Conservation (phyloP, 345 rosid genomes). For the Euphorbia peplus region DNA sequence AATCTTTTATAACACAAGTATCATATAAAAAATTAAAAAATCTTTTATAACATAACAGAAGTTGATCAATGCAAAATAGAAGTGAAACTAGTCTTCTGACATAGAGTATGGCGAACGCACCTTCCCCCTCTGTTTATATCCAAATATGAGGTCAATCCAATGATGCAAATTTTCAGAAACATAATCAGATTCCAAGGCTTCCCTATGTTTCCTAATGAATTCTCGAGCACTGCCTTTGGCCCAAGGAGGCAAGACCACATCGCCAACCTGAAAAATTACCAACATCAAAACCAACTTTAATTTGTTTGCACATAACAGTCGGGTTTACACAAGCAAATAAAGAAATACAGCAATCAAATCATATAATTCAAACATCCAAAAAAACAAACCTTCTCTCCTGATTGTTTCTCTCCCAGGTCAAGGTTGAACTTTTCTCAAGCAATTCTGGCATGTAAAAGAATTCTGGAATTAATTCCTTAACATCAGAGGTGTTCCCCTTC, state of each 20-base stretch:
- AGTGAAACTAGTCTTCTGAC: not conserved
- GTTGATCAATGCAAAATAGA: not conserved
- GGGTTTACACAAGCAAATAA: constrained; percentile 8
- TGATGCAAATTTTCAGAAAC: constrained; percentile 97
- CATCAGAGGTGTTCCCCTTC: constrained; percentile 95
- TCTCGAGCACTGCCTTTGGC: constrained; percentile 92
- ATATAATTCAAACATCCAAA: constrained; percentile 9
- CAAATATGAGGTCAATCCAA: constrained; percentile 99
- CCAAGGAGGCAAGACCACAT: constrained; percentile 94
- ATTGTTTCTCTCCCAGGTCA: constrained; percentile 95
- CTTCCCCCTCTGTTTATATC: constrained; percentile 97
- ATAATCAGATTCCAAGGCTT: constrained; percentile 91
- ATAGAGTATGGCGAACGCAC: constrained; percentile 32
- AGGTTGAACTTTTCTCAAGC: constrained; percentile 78
- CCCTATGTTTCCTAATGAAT: constrained; percentile 87
- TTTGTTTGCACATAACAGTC: not conserved
- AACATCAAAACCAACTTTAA: not conserved
- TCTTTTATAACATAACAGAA: not conserved
- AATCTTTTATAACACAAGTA: no score
- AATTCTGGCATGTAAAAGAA: constrained; percentile 99
- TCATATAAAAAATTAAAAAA: no score
- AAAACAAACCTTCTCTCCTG: constrained; percentile 90
- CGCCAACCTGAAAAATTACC: constrained; percentile 63
- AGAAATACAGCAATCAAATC: constrained; percentile 5
- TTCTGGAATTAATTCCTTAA: constrained; percentile 97